Base-by-base conservation (phyloP, 495 filamentous ascomycete species). In the Xylaria intraflava region DNA sequence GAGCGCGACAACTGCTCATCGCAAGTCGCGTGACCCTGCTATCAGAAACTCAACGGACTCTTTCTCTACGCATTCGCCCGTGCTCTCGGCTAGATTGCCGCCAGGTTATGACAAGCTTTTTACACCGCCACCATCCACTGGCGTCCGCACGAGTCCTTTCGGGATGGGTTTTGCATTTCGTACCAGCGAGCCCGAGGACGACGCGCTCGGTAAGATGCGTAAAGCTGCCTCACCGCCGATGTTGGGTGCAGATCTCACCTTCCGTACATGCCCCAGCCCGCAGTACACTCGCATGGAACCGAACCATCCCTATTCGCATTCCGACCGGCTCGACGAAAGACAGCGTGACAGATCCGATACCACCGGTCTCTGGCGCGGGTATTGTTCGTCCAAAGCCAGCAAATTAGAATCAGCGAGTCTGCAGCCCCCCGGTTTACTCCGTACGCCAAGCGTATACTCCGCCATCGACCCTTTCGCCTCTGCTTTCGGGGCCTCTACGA, bases 281-380 rank as follows among this genome's bases (percentile, higher is more conserved):
- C 82, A 87, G 58, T 79, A 78, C n/a, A 92, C 89, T 24, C 77
- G 86, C 51, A 84, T 89, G 64, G 87, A 94, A 54, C 79, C 83
- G 19, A 64, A 57, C 19, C 61, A 66, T 16, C 56, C 58, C 9
- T 66, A 66, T 22, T 60, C 41, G 27, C 50, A 31, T 20, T 49
- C 50, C n/a, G 65, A 80, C 35, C 75, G 78, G 41, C 63, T 58
- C 19, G 78, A 73, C 45, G 70, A 76, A 69, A 63, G 76, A 40
- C 66, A 77, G 65, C 70, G 71, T 33, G 77, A 81, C 53, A 64
- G 71, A 49, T 70, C 66, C 41, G 73, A 69, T 35, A 69, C 70
- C 26, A 65, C 65, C 4, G 78, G 75, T 31, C 71, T 91, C 19
- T 91, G 87, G 87, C 86, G 82, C 63, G 87, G 87, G 3, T 80